These are phyloP conservation scores for Entelexis sorbosivorans DNA, from an alignment of 1,139 yeast genomes.

Conservation along the genomic window DNA sequence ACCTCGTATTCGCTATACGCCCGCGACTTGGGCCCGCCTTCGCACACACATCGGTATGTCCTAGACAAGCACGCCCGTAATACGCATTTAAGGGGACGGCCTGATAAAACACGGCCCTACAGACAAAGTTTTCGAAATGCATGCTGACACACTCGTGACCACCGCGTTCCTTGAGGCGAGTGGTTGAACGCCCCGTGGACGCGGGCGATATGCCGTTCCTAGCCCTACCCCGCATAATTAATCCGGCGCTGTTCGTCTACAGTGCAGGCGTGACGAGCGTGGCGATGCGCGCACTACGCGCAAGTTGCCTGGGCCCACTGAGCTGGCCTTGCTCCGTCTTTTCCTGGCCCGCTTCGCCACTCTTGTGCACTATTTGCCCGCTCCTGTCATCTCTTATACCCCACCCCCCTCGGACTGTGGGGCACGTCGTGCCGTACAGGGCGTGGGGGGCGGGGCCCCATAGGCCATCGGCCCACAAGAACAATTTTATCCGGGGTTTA, in stretches of 20 bases:
- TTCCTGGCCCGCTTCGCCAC: no score
- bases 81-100: no score
- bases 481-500: background rate
- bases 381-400: background rate
- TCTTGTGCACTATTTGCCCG: no score
- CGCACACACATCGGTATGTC: no score
- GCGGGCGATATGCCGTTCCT: background rate
- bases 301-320: background rate
- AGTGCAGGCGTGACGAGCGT: background rate
- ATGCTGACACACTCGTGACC: background rate
- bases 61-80: no score
- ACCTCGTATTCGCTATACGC: no score
- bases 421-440: background rate
- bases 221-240: slow-evolving; percentile 3
- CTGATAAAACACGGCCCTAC: no score
- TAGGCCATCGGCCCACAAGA: background rate
- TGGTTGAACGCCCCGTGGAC: background rate
- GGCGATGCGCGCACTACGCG: background rate
- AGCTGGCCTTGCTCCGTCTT: background rate
- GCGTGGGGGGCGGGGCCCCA: background rate
- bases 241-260: background rate
- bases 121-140: background rate
- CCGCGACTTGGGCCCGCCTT: no score
- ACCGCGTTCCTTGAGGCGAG: no score
- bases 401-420: background rate